Evolutionary conservation across 441 rosid species (phyloP).

Genomic region (Biscutella auriculata): DNA sequence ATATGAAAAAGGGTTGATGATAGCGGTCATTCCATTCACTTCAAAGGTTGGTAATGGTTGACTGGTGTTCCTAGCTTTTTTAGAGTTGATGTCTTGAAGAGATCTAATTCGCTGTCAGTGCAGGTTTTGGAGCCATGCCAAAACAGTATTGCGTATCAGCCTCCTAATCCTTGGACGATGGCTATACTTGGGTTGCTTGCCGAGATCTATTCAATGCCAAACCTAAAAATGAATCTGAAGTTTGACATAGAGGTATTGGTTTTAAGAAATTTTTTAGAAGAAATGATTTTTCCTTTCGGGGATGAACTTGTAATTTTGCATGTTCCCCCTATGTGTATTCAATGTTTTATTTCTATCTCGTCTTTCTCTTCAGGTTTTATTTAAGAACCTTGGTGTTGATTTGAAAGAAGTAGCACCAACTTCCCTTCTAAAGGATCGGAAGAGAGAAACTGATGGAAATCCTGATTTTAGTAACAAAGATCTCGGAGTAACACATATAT

Average conservation of each 20-base stretch:
- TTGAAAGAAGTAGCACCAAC: slow-evolving; percentile 84
- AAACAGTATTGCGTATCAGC: slow-evolving; percentile 89
- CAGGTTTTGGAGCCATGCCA: slow-evolving; percentile 97
- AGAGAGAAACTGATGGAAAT: slow-evolving; percentile 91
- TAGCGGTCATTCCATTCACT: slow-evolving; percentile 98
- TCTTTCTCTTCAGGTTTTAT: slow-evolving; percentile 51
- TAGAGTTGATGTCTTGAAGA: not conserved
- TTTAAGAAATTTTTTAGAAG: not conserved
- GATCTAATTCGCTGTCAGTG: slow-evolving; percentile 8
- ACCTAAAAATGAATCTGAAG: slow-evolving; percentile 96
- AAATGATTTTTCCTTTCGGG: not conserved
- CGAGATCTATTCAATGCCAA: slow-evolving; percentile 95
- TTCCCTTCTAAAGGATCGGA: slow-evolving; percentile 86
- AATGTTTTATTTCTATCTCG: not conserved
- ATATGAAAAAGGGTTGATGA: slow-evolving; percentile 97
- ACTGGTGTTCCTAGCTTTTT: not conserved
- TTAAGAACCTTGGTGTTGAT: slow-evolving; percentile 88
- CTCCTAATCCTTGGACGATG: slow-evolving; percentile 99
- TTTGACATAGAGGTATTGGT: slow-evolving; percentile 90
- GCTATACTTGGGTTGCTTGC: slow-evolving; percentile 88
- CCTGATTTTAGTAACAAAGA: slow-evolving; percentile 98
- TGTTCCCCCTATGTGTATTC: not conserved
- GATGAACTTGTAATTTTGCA: not conserved
- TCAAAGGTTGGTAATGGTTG: slow-evolving; percentile 56
- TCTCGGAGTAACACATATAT: slow-evolving; percentile 51